These are phyloP conservation scores for Colletotrichum spinosum DNA, from an alignment of 2,329 filamentous ascomycete genomes.

Conservation along the genomic window DNA sequence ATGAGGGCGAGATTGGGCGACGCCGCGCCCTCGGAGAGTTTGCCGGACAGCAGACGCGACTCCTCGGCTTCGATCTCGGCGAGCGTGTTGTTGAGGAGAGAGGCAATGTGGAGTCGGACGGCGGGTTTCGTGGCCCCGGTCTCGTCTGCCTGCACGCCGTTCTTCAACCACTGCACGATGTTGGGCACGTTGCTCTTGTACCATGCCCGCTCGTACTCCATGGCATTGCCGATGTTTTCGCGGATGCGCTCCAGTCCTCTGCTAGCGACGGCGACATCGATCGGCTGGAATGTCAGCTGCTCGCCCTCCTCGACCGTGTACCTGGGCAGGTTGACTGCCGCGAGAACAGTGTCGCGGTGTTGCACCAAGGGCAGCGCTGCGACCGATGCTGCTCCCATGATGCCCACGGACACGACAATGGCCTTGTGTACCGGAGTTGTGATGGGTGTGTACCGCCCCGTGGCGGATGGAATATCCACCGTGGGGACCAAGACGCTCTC, in stretches of 20 bases:
- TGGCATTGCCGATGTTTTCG: constrained; percentile 75
- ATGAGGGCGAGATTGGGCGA: constrained; percentile 61
- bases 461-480: constrained; percentile 76
- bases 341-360: constrained; percentile 57
- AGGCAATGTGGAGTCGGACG: constrained; percentile 74
- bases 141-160: constrained; percentile 51
- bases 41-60: constrained; percentile 49
- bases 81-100: constrained; percentile 69
- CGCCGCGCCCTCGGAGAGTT: constrained; percentile 45
- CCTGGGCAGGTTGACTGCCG: constrained; percentile 68
- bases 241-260: constrained; percentile 76
- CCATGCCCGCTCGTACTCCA: constrained; percentile 81
- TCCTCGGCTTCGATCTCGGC: constrained; percentile 64
- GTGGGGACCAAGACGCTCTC: constrained; percentile 81
- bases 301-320: constrained; percentile 51
- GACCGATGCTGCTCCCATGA: constrained; percentile 73
- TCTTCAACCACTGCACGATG: constrained; percentile 74
- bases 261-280: constrained; percentile 74
- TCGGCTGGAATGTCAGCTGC: constrained; percentile 59
- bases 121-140: constrained; percentile 70
- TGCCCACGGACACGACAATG: constrained; percentile 78
- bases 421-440: constrained; percentile 88
- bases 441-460: constrained; percentile 73
- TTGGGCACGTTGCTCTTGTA: constrained; percentile 75
- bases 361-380: constrained; percentile 55